Evolutionary conservation across 2,329 filamentous ascomycete species (phyloP), one percentile per base, ranked within the genome.

Genomic region (Chaetomiaceae sp.): DNA sequence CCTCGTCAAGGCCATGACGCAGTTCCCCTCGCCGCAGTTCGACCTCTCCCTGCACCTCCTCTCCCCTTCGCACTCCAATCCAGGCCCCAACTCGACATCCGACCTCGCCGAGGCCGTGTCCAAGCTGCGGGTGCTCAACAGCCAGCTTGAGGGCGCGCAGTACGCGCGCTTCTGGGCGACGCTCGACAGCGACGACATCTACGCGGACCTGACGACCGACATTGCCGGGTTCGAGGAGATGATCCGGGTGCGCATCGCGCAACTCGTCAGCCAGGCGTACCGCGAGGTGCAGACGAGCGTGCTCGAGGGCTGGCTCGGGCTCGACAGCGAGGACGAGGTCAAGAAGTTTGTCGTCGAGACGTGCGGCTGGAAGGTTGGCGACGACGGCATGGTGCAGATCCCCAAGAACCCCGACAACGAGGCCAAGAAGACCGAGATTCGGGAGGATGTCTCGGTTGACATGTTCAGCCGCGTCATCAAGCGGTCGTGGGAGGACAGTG

Each of bases 11-110:
- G 83, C 91, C 63, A 85, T 99, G 70, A 96, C 92, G 64, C 89
- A 96, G 76, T 99, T 99, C 80, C 94, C 94, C 61, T 91, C 89
- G 19, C 85, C 94, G 40, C 91, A 97, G 73, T 99, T 97, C 84
- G 87, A 85, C 65, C 89, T 97, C 66, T 88, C 88, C 66, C 86
- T 99, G 58, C 89, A 95, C 69, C 89, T 99, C 61, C 91, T 99
- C 68, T 90, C 91, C 60, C 87, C 92, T 43, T 84, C 91, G 69
- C 82, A 88, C 60, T 83, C 91, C 61, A 81, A 80, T 56, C 75
- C 78, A 60, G 79, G 76, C 51, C 82, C 91, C 57, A 81, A 81
- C 50, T 75, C 78, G 57, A 78, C 76, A 55, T 79, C 81, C 14
- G 87, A 91, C 59, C 84, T 99, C 59, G 84, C 88, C 65, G 94